These are phyloP conservation scores for Flaveria floridana DNA, from an alignment of 140 eudicot species.

Conservation along the genomic window DNA sequence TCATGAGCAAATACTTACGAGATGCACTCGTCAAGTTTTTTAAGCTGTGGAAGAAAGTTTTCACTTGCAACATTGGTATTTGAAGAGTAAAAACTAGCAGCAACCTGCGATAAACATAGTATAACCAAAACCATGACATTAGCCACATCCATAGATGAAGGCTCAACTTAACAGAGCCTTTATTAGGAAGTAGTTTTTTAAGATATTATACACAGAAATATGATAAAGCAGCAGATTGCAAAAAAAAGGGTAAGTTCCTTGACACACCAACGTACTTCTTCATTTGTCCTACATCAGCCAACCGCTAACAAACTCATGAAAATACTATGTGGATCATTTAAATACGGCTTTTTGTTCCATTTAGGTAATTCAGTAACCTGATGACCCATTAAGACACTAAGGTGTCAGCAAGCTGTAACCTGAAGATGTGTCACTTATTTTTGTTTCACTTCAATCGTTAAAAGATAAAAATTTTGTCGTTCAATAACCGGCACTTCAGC, in stretches of 20 bases:
- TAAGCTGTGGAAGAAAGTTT: constrained; percentile 78
- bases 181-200: constrained; percentile 3
- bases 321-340: neutral
- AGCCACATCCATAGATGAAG: constrained; percentile 10
- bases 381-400: neutral
- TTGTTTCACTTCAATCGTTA: neutral
- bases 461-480: neutral
- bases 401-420: neutral
- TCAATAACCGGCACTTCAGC: neutral
- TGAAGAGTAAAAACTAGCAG: constrained; percentile 82
- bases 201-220: constrained; percentile 18
- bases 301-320: neutral
- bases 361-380: neutral
- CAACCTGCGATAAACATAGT: constrained; percentile 59
- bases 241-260: neutral
- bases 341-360: neutral
- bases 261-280: neutral
- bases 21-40: constrained; percentile 90
- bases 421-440: neutral
- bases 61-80: constrained; percentile 71
- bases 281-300: neutral
- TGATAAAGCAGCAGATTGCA: neutral
- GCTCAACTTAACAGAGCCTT: neutral
- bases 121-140: constrained; percentile 18
- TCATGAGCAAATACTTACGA: constrained; percentile 54